A percentile compares a stretch with the other conserved stretches of the same genome.
Conservation (phyloP, 73 alveolate species). For the Urostyla sp. region DNA sequence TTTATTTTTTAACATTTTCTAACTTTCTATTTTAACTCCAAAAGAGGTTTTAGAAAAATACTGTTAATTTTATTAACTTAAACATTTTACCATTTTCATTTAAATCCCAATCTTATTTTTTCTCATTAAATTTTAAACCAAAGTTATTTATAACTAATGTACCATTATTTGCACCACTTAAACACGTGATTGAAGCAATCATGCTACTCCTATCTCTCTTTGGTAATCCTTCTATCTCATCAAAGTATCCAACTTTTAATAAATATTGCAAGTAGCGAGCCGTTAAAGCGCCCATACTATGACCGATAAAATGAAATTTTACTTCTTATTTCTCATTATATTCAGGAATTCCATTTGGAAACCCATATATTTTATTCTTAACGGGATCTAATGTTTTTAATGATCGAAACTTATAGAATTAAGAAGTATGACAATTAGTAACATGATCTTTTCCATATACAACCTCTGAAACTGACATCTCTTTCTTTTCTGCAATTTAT, state of each 20-base stretch:
- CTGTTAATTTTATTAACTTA: background rate
- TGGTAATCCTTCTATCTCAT: constrained; percentile 10
- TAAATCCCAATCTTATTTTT: constrained; percentile 8
- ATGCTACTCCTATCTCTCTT: constrained; percentile 20
- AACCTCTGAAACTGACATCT: constrained; percentile 6
- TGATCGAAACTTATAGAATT: constrained; percentile 44
- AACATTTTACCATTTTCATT: constrained; percentile 25
- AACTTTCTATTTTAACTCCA: background rate
- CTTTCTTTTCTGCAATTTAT: background rate
- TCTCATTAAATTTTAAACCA: constrained; percentile 37
- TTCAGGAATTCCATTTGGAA: constrained; percentile 41
- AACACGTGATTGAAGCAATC: constrained; percentile 62
- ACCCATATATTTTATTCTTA: constrained; percentile 13
- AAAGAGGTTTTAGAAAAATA: constrained; percentile 11
- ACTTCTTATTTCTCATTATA: background rate
- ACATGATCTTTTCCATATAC: constrained; percentile 61
- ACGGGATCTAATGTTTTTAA: constrained; percentile 14
- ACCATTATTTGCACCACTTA: constrained; percentile 57
- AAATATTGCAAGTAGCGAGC: constrained; percentile 35
- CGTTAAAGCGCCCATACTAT: constrained; percentile 63
- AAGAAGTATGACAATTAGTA: constrained; percentile 1
- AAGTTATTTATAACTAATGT: constrained; percentile 36
- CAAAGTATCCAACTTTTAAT: constrained; percentile 50
- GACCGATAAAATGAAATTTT: constrained; percentile 61
- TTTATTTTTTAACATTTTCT: background rate